Base-by-base conservation (phyloP, 2,329 filamentous ascomycete genomes). In the Talaromyces sp. region DNA sequence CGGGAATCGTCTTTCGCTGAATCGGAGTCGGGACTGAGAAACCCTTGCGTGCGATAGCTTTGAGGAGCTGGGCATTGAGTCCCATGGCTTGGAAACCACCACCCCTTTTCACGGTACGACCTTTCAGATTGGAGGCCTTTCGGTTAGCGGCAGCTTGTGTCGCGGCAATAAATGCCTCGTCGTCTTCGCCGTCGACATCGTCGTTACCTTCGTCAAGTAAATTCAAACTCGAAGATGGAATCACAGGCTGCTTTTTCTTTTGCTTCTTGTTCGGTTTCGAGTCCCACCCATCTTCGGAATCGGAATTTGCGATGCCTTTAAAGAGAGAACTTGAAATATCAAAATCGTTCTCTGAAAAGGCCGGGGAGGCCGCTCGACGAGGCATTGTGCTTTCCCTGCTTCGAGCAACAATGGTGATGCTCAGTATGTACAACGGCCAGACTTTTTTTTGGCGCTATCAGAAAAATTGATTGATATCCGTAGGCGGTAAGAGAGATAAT, bases 41-140 rank as follows among this genome's bases (percentile, higher is more conserved):
- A 16, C 95, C 96, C 80, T 98, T 99, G 71, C 91, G 87, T 13
- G 91, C 87, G 69, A 99, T 98, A 1, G 95, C 92, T 74, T 96
- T 95, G 27, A 99, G 83, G 4, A 99, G 83, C 70, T 90, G 89
- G 11, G 88, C 83, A 79, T 91, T 96, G 64, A 98, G 81, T 45
- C 91, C 88, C 93, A 99, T 97, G 56, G 91, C 90, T 77, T 99
- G 95, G 75, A 99, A 99, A 61, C 94, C 95, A 72, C 95, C 95
- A 43, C 93, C 91, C 78, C 98, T 99, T 82, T 97, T 97, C 37
- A 92, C 91, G 2, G 89, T 90, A 68, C 90, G 90, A 22, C 92
- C 91, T 77, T 94, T 95, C 8, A 95, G 71, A 74, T 93, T 95
- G 10, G 90, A 85, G 0, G 87, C 82, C 75, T 97, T 98, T 67